Conservation (phyloP, 2,329 filamentous ascomycete species). For the Penicillium sp. region DNA sequence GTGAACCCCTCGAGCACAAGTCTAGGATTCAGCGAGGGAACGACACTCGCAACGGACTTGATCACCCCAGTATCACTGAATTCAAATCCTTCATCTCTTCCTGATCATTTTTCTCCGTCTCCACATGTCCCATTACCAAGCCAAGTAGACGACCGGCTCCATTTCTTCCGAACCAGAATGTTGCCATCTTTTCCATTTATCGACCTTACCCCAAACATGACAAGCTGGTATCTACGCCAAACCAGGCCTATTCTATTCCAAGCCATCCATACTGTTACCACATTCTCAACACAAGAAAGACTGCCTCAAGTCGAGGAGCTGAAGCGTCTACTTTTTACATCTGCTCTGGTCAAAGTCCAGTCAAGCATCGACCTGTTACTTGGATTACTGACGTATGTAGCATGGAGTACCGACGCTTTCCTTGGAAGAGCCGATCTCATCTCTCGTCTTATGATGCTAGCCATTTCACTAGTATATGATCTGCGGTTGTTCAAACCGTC, state of each 20-base stretch:
- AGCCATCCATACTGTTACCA: slow-evolving; percentile 37
- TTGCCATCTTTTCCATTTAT: slow-evolving; percentile 40
- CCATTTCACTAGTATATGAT: slow-evolving; percentile 41
- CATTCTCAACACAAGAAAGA: slow-evolving; percentile 31
- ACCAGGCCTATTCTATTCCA: slow-evolving; percentile 37
- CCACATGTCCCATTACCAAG: background rate
- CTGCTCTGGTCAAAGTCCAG: slow-evolving; percentile 29
- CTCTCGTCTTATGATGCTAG: slow-evolving; percentile 40
- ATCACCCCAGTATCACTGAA: background rate
- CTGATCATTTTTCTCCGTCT: background rate
- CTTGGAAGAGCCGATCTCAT: slow-evolving; percentile 31
- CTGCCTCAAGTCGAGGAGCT: slow-evolving; percentile 29
- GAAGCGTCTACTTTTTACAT: slow-evolving; percentile 31
- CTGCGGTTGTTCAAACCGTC: slow-evolving; percentile 36
- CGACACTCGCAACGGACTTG: background rate
- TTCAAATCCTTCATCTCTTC: background rate
- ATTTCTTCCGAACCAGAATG: slow-evolving; percentile 36
- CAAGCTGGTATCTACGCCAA: slow-evolving; percentile 32
- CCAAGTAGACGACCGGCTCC: slow-evolving; percentile 22
- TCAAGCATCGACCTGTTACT: slow-evolving; percentile 40
- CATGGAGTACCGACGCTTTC: slow-evolving; percentile 40
- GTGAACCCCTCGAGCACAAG: background rate
- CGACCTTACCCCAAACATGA: slow-evolving; percentile 27
- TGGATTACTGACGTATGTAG: slow-evolving; percentile 38
- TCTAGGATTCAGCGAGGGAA: background rate